These are phyloP conservation scores for Protea cynaroides DNA, from an alignment of 164 flowering plant species.

Conservation along the genomic window DNA sequence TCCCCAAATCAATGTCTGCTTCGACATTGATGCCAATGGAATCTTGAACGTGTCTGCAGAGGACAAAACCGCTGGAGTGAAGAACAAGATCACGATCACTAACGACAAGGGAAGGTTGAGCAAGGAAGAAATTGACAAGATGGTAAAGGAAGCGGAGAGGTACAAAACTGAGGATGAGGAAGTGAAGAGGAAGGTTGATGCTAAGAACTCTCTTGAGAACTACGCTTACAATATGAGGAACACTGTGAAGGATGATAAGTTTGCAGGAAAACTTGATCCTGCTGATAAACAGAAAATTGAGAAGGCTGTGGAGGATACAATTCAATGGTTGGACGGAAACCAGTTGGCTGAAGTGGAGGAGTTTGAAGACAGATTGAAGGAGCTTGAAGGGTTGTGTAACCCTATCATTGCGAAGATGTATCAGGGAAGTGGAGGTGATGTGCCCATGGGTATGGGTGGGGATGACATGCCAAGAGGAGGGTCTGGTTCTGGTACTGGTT, in stretches of 20 bases:
- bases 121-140: conserved; percentile 24
- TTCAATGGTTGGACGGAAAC: conserved; percentile 19
- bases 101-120: conserved; percentile 26
- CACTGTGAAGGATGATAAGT: conserved; percentile 18
- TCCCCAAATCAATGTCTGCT: conserved; percentile 18
- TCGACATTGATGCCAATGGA: conserved; percentile 27
- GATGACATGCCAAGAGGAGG: not conserved
- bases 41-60: conserved; percentile 24
- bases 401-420: not conserved
- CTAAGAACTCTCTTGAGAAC: conserved; percentile 13
- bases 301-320: conserved; percentile 16
- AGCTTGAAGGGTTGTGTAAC: conserved; percentile 17
- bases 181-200: conserved; percentile 25
- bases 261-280: conserved; percentile 8
- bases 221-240: conserved; percentile 21
- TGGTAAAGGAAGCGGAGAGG: conserved; percentile 24
- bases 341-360: conserved; percentile 22
- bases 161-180: conserved; percentile 24
- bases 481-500: conserved; percentile 6
- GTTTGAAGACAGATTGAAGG: conserved; percentile 32
- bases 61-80: conserved; percentile 22
- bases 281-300: conserved; percentile 18
- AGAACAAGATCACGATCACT: conserved; percentile 24
- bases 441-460: conserved; percentile 1
- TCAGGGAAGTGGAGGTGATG: conserved; percentile 5